Base-by-base conservation (phyloP, 2,329 filamentous ascomycete genomes). In the Pseudocercospora crystallina region DNA sequence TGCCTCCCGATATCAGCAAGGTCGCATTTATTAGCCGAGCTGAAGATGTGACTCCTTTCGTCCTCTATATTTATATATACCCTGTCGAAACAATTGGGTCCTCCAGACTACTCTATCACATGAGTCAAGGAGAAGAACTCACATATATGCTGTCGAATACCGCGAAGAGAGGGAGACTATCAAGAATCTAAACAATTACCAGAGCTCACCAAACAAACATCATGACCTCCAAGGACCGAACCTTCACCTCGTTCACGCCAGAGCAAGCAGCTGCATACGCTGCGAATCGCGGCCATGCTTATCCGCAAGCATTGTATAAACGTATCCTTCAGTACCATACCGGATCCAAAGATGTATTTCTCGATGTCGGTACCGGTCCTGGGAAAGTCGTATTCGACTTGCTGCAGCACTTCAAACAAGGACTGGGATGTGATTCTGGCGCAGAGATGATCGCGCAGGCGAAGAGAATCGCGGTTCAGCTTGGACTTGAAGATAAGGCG, bases 311-410 rank as follows among this genome's bases (percentile, higher is more conserved):
- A 5, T 65, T 83, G n/a, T 81, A 80, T 65, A 53, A 76, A 2
- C 58, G 61, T 34, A 69, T 84, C 41, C 38, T 79, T 4, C 56
- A 71, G 13, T 70, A 76, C 45, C 81, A 84, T 57, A 64, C 59
- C 1, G 66, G 71, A 1, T 75, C 72, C 0, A 75, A 76, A 17
- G 61, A 68, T 29, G 69, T 65, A 2, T 69, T 66, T 2, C 61
- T 82, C 10, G 81, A 85, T 53, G 65, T 83, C 5, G 81, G 81
- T 30, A 82, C 79, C 59, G 80, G 81, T 0, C 80, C 81, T 0
- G 81, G 81, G 3, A 75, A 65, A 10, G 77, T 75, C 0, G 72
- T 71, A 0, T 71, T 74, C 2, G 69, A 67, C 5, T 69, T 83
- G 1, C 74, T 76, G 0, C 63, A 66, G 0, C 69, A 69, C 31